These are phyloP conservation scores for Earliella scabrosa DNA, from an alignment of 1,284 basidiomycete genomes.

Conservation along the genomic window DNA sequence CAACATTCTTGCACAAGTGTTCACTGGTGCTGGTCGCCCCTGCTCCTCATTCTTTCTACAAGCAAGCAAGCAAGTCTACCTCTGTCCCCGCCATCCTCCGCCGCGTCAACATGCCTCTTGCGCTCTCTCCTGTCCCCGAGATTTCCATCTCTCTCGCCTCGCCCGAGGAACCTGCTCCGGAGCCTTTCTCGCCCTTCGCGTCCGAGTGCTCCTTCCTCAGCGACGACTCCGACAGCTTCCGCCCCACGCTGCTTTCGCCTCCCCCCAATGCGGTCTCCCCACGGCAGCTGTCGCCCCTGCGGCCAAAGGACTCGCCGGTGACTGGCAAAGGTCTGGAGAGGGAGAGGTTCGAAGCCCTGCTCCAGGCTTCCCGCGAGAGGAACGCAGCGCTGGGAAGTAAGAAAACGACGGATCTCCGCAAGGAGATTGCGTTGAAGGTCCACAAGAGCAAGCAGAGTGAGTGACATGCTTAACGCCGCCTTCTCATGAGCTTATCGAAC, in stretches of 20 bases:
- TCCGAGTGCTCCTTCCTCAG: conserved; percentile 44
- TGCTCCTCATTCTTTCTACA: conserved; percentile 17
- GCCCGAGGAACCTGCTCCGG: conserved; percentile 49
- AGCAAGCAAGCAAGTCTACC: conserved; percentile 22
- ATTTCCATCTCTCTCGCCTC: conserved; percentile 73
- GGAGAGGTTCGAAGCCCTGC: conserved; percentile 64
- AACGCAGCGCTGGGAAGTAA: conserved; percentile 49
- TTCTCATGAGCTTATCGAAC: conserved; percentile 1
- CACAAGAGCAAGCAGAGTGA: conserved; percentile 77
- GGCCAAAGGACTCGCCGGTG: conserved; percentile 41
- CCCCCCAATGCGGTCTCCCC: conserved; percentile 45
- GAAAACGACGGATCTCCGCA: conserved; percentile 63
- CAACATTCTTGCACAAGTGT: conserved; percentile 28
- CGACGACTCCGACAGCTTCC: conserved; percentile 53
- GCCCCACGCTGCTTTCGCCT: conserved; percentile 61
- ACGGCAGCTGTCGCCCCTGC: conserved; percentile 56
- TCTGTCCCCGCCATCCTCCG: conserved; percentile 24
- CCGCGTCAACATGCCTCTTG: conserved; percentile 46
- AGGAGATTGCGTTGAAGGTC: conserved; percentile 72
- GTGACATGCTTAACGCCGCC: conserved; percentile 30
- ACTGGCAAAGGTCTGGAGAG: conserved; percentile 60
- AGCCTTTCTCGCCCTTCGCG: conserved; percentile 71
- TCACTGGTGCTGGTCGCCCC: conserved; percentile 53
- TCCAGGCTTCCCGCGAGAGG: conserved; percentile 60
- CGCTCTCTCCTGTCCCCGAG: conserved; percentile 54